phyloP scores from a whole-genome alignment of 1,139 yeast species.

The Pichia sp. region DNA sequence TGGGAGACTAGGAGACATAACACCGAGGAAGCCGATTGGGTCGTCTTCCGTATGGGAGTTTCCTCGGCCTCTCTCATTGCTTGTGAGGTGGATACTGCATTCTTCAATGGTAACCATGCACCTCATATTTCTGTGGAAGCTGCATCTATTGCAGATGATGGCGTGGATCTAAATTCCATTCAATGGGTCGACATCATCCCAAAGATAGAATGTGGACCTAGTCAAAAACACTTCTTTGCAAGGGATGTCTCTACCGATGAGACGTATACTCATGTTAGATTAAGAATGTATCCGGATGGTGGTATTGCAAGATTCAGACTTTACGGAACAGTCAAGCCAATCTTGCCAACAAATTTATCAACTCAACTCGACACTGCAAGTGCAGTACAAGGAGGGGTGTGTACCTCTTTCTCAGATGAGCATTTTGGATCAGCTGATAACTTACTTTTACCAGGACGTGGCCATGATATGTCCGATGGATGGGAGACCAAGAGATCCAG shows the following conservation, averaged over 20 bases:
- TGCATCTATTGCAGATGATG: slow-evolving; percentile 32
- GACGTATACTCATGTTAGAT: slow-evolving; percentile 69
- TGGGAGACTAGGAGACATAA: slow-evolving; percentile 98
- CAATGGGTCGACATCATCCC: slow-evolving; percentile 68
- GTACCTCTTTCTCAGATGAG: slow-evolving; percentile 76
- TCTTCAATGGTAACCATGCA: slow-evolving; percentile 92
- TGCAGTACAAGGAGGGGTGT: slow-evolving; percentile 84
- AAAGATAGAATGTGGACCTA: slow-evolving; percentile 78
- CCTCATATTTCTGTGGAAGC: slow-evolving; percentile 76
- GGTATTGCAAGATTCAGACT: slow-evolving; percentile 93
- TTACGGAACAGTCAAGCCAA: slow-evolving; percentile 74
- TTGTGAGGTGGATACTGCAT: slow-evolving; percentile 87
- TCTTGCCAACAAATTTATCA: slow-evolving; percentile 40
- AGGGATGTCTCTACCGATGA: slow-evolving; percentile 50
- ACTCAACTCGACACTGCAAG: slow-evolving; percentile 67
- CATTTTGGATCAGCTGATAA: slow-evolving; percentile 92
- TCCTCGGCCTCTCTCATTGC: slow-evolving; percentile 73
- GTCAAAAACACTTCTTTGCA: slow-evolving; percentile 74
- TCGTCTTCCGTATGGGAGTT: slow-evolving; percentile 74
- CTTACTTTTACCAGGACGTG: slow-evolving; percentile 85
- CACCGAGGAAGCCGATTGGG: slow-evolving; percentile 79
- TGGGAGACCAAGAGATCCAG: slow-evolving; percentile 97
- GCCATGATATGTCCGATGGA: slow-evolving; percentile 94
- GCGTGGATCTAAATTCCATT: slow-evolving; percentile 26
- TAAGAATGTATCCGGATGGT: slow-evolving; percentile 94